Percentiles rank a stretch among this genome's conserved stretches.
Evolutionary conservation across 1,284 basidiomycete genomes (phyloP).

Genomic region (Agaricales sp.): DNA sequence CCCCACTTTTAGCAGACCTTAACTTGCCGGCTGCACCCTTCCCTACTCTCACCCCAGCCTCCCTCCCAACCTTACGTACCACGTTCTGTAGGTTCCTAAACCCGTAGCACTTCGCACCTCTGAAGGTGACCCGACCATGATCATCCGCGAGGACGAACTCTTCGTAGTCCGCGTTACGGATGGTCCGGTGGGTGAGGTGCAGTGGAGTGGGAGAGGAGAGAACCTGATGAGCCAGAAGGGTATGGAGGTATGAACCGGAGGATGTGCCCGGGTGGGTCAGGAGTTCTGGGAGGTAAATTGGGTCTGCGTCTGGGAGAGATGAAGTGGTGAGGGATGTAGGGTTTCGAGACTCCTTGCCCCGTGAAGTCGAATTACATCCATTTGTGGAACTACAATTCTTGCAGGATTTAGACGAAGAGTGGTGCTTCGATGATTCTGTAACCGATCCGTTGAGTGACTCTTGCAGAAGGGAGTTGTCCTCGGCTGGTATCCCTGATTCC

Average conservation of each 20-base stretch:
- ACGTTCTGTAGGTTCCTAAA: conserved; percentile 98
- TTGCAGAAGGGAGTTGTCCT: not conserved
- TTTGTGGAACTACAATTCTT: not conserved
- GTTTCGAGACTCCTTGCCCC: not conserved
- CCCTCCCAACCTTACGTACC: conserved; percentile 85
- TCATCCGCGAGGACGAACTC: conserved; percentile 53
- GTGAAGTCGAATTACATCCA: not conserved
- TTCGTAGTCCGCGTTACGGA: conserved; percentile 49
- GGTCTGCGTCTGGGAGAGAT: conserved; percentile 9
- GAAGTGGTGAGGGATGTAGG: conserved; percentile 6
- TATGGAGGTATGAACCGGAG: conserved; percentile 90
- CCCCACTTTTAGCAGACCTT: conserved; percentile 23
- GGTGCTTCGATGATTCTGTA: not conserved
- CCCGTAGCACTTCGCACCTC: conserved; percentile 92
- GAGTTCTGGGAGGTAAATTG: conserved; percentile 52
- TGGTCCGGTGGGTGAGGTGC: conserved; percentile 38
- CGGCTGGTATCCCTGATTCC: not conserved
- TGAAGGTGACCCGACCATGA: conserved; percentile 64
- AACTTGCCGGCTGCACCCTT: conserved; percentile 56
- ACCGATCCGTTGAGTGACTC: not conserved
- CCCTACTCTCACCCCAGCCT: conserved; percentile 67
- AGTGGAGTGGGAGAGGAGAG: conserved; percentile 31
- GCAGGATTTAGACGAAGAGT: not conserved
- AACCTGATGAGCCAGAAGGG: conserved; percentile 49
- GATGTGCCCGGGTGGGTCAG: conserved; percentile 76